A percentile compares a stretch with the other conserved stretches of the same genome.
Conservation (phyloP, 208 protist species). For the Trypanosoma mega region DNA sequence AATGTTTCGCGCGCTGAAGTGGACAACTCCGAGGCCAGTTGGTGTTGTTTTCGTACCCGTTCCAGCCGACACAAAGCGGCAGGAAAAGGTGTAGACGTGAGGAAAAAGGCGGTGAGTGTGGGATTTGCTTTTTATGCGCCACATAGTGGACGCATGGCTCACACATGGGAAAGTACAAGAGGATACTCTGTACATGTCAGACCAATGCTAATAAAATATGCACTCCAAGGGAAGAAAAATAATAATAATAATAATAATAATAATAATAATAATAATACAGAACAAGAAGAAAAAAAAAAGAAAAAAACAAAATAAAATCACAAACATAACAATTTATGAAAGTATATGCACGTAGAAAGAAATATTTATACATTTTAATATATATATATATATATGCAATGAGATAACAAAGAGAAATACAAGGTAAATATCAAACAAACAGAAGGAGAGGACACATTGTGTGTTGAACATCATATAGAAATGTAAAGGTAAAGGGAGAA, state of each 20-base stretch:
- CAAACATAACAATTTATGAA: background rate
- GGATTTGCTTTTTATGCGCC: no score
- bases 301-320: slow-evolving; percentile 10
- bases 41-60: background rate
- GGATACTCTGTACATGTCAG: background rate
- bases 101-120: no score
- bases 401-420: slow-evolving; percentile 8
- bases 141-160: background rate
- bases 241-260: no score
- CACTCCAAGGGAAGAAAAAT: background rate
- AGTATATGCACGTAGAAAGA: background rate
- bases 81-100: no score
- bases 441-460: no score
- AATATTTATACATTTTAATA: background rate
- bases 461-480: no score
- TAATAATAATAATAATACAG: slow-evolving; percentile 6
- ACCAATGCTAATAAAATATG: background rate
- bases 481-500: no score
- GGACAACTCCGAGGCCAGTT: slow-evolving; percentile 50
- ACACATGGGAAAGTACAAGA: no score
- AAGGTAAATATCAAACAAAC: background rate
- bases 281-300: slow-evolving; percentile 17
- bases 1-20: slow-evolving; percentile 67
- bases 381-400: slow-evolving; percentile 4
- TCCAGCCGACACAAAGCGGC: background rate